Conservation (phyloP, 2,329 filamentous ascomycete genomes). For the Penicillium corylophilum region DNA sequence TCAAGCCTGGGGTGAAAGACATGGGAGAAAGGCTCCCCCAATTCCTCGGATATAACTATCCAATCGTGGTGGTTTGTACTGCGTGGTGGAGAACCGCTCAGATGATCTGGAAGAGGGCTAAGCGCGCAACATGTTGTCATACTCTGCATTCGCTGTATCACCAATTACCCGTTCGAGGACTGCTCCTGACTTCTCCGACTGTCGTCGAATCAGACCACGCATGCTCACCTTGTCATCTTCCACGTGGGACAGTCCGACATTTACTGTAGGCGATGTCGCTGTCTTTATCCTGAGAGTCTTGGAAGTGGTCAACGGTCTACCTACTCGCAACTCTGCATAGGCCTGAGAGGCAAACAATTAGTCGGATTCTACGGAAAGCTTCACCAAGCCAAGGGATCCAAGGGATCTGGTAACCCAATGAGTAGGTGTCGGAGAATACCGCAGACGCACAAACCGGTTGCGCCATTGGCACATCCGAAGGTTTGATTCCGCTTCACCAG, state of each 20-base stretch:
- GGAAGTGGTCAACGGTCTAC: not conserved
- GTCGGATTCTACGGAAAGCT: not conserved
- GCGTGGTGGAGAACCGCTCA: not conserved
- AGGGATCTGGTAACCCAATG: not conserved
- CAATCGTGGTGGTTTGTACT: not conserved
- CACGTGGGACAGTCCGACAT: not conserved
- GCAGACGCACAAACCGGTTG: not conserved
- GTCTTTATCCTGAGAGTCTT: not conserved
- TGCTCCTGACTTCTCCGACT: not conserved
- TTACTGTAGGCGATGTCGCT: not conserved
- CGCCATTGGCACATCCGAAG: not conserved
- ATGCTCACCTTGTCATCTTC: not conserved
- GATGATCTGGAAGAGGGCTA: not conserved
- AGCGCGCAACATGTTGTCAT: not conserved
- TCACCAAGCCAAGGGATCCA: not conserved
- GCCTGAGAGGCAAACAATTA: not conserved
- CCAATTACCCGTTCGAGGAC: not conserved
- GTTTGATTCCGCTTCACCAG: not conserved
- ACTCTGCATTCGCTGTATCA: not conserved
- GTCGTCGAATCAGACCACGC: not conserved
- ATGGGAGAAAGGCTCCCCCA: not conserved
- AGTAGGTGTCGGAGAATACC: not conserved
- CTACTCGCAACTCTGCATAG: not conserved
- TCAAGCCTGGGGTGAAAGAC: constrained; percentile 4
- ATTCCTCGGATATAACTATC: not conserved